Base-by-base conservation (phyloP, 352 stramenopile genomes). In the Pythium insidiosum region DNA sequence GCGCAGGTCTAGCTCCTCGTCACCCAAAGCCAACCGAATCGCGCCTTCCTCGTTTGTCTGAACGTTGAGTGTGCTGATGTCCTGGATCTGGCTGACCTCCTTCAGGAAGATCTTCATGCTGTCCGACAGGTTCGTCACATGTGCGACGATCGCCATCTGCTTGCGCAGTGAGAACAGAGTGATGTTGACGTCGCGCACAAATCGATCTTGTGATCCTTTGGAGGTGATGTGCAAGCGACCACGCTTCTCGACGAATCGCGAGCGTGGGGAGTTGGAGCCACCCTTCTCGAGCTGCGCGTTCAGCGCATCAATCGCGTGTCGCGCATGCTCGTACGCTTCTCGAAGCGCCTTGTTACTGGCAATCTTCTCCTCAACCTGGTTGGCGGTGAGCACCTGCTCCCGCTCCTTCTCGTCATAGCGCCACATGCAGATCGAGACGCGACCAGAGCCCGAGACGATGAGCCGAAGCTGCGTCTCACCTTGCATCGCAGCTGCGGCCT, bases 391-490 rank as follows among this genome's bases (percentile, higher is more conserved):
- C 4, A 68, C 50, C 18, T 70, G 43, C 30, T 77, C 50, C 10
- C 63, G 43, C 33, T 73, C 62, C 39, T 74, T 73, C 26, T 70
- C 52, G 33, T 80, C 60, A 26, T 71, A 76, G 22, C 56, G 55
- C 65, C 65, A 80, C 28, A 80, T 44, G 18, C 64, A 51, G 11
- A 74, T 11, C 2, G 43, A 19, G 2, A 68, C 59, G 28, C 41
- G 58, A 23, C 62, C 59, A 2, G 30, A 49, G 28, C 5, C 13
- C 2, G 31, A 11, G 13, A 70, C 53, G 2, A 33, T 45, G n/a
- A 80, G 34, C 0, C 63, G 62, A 24, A 77, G 45, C 53, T 77
- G 65, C 6, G 59, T 66, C 43, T 80, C 68, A 11, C 65, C 68
- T 38, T 80, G 68, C 35, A 80, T 50, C 10, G 63, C 68, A 2